Evolutionary conservation across 768 basidiomycete genomes (phyloP).

Genomic region (Suillus discolor): DNA sequence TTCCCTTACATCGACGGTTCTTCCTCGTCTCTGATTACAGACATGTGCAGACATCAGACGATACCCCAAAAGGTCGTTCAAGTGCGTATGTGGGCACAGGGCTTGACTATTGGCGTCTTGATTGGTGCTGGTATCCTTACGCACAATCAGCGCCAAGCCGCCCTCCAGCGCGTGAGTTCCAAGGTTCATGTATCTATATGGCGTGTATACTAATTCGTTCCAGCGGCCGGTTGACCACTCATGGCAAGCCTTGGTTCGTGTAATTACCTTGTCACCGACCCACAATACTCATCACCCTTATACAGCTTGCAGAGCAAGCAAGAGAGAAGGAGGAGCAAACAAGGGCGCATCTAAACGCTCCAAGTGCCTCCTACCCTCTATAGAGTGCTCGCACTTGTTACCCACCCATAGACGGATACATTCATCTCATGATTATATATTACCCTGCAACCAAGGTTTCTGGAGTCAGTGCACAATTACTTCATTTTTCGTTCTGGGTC

Average conservation of each 20-base stretch:
- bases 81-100: constrained; percentile 90
- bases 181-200: neutral
- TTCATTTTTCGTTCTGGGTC: neutral
- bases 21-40: constrained; percentile 1
- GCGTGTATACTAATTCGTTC: neutral
- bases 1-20: neutral
- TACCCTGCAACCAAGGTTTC: neutral
- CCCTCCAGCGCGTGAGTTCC: constrained; percentile 25
- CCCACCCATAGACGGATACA: neutral
- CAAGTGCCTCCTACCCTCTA: neutral
- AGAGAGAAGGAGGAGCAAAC: constrained; percentile 23
- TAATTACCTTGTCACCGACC: neutral
- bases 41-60: constrained; percentile 40
- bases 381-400: constrained; percentile 5
- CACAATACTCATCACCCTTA: neutral
- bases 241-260: constrained; percentile 30
- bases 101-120: constrained; percentile 74
- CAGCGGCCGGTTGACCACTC: constrained; percentile 29
- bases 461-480: neutral
- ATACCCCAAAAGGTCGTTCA: constrained; percentile 66
- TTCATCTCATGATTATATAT: neutral
- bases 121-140: constrained; percentile 72
- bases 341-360: constrained; percentile 12
- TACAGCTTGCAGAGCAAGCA: constrained; percentile 31
- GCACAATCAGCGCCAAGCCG: constrained; percentile 46